Percentiles rank a stretch among this genome's conserved stretches.
Evolutionary conservation across 257 asterid species (phyloP).

Genomic region (Nicotiana obtusifolia): DNA sequence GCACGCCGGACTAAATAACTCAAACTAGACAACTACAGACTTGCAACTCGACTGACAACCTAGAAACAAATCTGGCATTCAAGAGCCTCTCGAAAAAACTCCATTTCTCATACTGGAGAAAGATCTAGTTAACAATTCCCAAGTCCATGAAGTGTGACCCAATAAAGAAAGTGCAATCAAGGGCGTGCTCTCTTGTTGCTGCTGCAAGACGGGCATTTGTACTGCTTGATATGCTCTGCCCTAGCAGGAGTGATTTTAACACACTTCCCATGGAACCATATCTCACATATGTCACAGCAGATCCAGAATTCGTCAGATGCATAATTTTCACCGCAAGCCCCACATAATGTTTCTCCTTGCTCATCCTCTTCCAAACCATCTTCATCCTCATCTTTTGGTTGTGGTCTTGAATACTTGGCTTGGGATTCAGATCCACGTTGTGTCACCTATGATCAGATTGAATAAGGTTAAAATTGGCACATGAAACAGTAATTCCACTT

Average conservation of each 20-base stretch:
- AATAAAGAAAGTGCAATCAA: slow-evolving; percentile 22
- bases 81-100: not conserved
- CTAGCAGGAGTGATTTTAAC: slow-evolving; percentile 81
- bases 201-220: slow-evolving; percentile 72
- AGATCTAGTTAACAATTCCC: slow-evolving; percentile 11
- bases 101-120: not conserved
- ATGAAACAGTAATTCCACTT: not conserved
- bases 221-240: slow-evolving; percentile 88
- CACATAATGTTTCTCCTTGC: slow-evolving; percentile 59
- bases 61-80: not conserved
- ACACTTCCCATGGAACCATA: slow-evolving; percentile 88
- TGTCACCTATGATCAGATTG: not conserved
- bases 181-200: slow-evolving; percentile 58
- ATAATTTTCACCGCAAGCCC: slow-evolving; percentile 69
- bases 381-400: slow-evolving; percentile 37
- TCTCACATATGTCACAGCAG: slow-evolving; percentile 74
- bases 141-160: not conserved
- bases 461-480: not conserved
- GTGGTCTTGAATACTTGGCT: slow-evolving; percentile 43
- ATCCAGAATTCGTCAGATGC: slow-evolving; percentile 75
- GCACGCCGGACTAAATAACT: not conserved
- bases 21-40: slow-evolving; percentile 1
- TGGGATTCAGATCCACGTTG: slow-evolving; percentile 20
- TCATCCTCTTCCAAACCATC: slow-evolving; percentile 48
- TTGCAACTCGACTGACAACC: not conserved